phyloP scores from a whole-genome alignment of 768 basidiomycete genomes.

The Crucibulum laeve region DNA sequence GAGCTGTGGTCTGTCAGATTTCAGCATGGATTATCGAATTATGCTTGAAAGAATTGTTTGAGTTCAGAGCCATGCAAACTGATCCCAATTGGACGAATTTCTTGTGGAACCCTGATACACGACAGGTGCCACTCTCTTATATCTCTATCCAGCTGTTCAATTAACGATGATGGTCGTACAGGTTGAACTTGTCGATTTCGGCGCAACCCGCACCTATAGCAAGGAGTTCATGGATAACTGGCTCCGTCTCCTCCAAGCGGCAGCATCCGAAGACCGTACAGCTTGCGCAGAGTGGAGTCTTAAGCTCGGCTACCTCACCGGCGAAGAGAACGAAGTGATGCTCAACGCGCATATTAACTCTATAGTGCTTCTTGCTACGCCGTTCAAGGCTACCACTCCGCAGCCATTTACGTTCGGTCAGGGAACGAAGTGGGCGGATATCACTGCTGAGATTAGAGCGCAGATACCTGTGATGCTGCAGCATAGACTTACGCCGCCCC shows the following conservation, averaged over 20 bases:
- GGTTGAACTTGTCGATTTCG: slow-evolving; percentile 93
- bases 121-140: slow-evolving; percentile 39
- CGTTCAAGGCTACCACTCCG: slow-evolving; percentile 62
- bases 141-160: neutral
- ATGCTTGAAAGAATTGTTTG: slow-evolving; percentile 86
- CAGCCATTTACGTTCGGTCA: slow-evolving; percentile 82
- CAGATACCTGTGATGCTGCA: slow-evolving; percentile 89
- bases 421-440: slow-evolving; percentile 57
- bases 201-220: slow-evolving; percentile 85
- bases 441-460: slow-evolving; percentile 73
- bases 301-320: slow-evolving; percentile 87
- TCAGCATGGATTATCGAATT: slow-evolving; percentile 77
- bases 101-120: slow-evolving; percentile 70
- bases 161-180: slow-evolving; percentile 18
- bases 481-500: slow-evolving; percentile 87
- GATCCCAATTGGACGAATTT: slow-evolving; percentile 99
- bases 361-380: slow-evolving; percentile 79
- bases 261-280: slow-evolving; percentile 60
- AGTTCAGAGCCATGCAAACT: slow-evolving; percentile 93
- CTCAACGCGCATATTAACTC: slow-evolving; percentile 81
- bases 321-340: slow-evolving; percentile 89
- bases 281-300: slow-evolving; percentile 70
- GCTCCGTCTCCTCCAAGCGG: slow-evolving; percentile 80
- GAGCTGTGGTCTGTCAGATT: slow-evolving; percentile 68
- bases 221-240: slow-evolving; percentile 86